These are phyloP conservation scores for Jaapia argillacea DNA, from an alignment of 768 basidiomycete species.

Conservation along the genomic window DNA sequence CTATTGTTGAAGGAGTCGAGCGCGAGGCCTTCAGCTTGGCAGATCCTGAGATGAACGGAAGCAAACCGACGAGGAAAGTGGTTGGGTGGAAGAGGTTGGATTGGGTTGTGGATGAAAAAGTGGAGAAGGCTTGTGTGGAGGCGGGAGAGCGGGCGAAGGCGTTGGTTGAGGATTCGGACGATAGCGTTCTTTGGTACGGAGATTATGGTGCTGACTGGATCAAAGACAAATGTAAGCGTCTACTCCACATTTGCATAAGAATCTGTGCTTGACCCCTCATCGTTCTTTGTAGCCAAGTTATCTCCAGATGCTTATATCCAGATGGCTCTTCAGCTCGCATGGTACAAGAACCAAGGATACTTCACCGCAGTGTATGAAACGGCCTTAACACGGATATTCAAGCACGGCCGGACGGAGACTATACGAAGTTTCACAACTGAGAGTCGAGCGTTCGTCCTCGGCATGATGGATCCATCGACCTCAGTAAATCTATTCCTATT, in stretches of 20 bases:
- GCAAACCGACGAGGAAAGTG: constrained; percentile 4
- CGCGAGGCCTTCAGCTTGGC: constrained; percentile 25
- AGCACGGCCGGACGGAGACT: constrained; percentile 85
- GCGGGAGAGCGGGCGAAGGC: constrained; percentile 47
- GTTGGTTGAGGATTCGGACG: constrained; percentile 73
- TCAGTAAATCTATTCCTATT: constrained; percentile 31
- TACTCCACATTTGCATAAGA: not conserved
- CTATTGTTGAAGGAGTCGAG: constrained; percentile 60
- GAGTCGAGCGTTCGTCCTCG: constrained; percentile 66
- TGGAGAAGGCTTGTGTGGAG: constrained; percentile 42
- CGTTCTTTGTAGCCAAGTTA: constrained; percentile 29
- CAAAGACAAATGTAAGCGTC: constrained; percentile 54
- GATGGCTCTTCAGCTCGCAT: constrained; percentile 86
- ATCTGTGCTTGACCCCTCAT: not conserved
- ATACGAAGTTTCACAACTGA: constrained; percentile 68
- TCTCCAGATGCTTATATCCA: constrained; percentile 84
- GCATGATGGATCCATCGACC: constrained; percentile 48
- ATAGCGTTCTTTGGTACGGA: constrained; percentile 71
- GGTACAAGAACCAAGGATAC: constrained; percentile 65
- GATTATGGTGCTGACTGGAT: constrained; percentile 88
- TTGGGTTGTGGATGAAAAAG: constrained; percentile 60
- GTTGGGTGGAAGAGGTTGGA: constrained; percentile 54
- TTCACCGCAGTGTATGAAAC: constrained; percentile 94
- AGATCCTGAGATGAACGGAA: constrained; percentile 6
- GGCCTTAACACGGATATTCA: constrained; percentile 77